Base-by-base conservation (phyloP, 768 basidiomycete species). In the Suillus sp. region DNA sequence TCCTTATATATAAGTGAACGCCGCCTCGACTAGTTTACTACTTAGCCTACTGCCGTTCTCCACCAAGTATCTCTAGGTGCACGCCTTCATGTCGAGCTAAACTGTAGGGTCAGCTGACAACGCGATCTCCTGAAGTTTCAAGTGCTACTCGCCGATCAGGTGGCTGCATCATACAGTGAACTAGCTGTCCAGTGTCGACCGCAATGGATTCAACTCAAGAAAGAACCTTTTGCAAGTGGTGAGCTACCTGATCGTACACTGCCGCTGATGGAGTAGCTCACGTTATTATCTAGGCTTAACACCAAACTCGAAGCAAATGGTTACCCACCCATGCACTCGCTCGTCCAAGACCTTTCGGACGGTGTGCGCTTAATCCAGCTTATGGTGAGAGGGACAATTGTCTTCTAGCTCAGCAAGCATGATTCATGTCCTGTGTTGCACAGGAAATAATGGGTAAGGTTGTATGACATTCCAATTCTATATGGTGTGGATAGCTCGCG, bases 311-410 rank as follows among this genome's bases (percentile, higher is more conserved):
- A 98, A 72, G 80, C 85, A 4, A 84, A 91, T 66, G 90, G 89
- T 64, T 86, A 95, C 70, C 90, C 91, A 7, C 86, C 93, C 14
- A 96, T 99, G 93, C 82, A 81, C 11, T 94, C 95, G 57, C 84
- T 99, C 7, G 90, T 94, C 32, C 83, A 84, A 61, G 97, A 99
- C 80, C 86, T 99, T 59, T 93, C 91, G 6, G 96, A 98, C 78
- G 97, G 97, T 38, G 95, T 97, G 22, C 88, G 92, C 65, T 83
- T 99, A 47, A 97, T 99, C 66, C 96, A 98, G 73, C 84, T 99
- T 38, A 94, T 93, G 91, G 95, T 93, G 65, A 66, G 80, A 71
- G 48, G 2, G 50, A 47, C 53, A 4, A 38, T 37, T 54, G 62
- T 22, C 50, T 51, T 57, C 30, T 20, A 45, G 50, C 60, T 30